These are phyloP conservation scores for Zymoseptoria pseudotritici DNA, from an alignment of 2,329 filamentous ascomycete species.

Conservation along the genomic window DNA sequence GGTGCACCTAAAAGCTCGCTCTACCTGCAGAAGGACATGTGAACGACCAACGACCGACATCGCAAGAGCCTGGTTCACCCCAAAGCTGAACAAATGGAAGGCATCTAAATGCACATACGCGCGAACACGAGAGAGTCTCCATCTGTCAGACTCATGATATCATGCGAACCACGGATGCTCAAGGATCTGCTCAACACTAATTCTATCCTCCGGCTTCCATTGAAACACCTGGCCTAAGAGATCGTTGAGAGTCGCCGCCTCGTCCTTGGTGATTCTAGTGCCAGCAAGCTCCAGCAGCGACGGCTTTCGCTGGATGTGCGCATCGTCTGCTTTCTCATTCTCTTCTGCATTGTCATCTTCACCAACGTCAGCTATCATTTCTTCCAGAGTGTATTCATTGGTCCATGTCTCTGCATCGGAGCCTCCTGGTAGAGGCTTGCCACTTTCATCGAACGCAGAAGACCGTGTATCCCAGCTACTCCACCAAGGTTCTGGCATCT, in stretches of 20 bases:
- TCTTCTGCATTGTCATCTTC: background rate
- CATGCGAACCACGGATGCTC: constrained; percentile 3
- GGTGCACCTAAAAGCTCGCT: background rate
- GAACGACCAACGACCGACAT: background rate
- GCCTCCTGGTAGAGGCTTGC: constrained; percentile 1
- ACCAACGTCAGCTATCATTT: constrained; percentile 5
- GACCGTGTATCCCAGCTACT: constrained; percentile 4
- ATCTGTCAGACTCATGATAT: background rate
- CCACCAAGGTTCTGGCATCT: constrained; percentile 8
- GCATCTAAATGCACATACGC: too few species aligned
- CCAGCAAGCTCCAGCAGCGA: background rate
- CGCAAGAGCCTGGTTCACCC: too few species aligned
- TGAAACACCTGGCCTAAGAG: background rate
- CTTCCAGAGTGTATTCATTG: constrained; percentile 1
- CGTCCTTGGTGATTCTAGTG: background rate
- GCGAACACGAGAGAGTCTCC: background rate
- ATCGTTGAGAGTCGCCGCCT: background rate
- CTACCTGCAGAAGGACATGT: background rate
- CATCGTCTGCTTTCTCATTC: background rate
- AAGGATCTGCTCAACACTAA: constrained; percentile 1
- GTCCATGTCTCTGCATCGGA: background rate
- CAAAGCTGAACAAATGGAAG: too few species aligned
- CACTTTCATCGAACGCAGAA: constrained; percentile 5
- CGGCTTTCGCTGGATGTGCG: background rate
- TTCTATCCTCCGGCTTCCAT: constrained; percentile 3